Conservation (phyloP, 768 basidiomycete genomes). For the Filobasidium floriforme region DNA sequence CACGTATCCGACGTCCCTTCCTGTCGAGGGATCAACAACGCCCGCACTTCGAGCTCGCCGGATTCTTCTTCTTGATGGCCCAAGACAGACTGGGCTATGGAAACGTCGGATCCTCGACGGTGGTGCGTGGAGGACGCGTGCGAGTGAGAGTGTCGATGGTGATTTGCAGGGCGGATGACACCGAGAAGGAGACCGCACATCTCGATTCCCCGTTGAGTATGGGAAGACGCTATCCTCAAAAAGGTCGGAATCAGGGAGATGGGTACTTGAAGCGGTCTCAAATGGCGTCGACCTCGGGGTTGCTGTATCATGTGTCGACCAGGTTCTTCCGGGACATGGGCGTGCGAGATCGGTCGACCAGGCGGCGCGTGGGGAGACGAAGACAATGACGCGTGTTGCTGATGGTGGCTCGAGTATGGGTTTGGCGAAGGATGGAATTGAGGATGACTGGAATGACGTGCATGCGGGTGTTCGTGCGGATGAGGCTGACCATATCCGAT, state of each 20-base stretch:
- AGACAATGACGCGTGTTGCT: background rate
- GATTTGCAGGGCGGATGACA: background rate
- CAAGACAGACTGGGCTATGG: constrained; percentile 35
- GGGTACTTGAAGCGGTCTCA: constrained; percentile 64
- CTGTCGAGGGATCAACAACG: constrained; percentile 79
- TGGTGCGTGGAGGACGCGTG: background rate
- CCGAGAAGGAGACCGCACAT: constrained; percentile 81
- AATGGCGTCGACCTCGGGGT: constrained; percentile 27
- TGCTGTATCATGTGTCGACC: background rate
- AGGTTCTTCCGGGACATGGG: constrained; percentile 1
- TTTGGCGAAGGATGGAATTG: background rate
- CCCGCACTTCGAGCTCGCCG: constrained; percentile 64
- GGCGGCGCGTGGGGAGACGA: no score
- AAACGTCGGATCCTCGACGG: background rate
- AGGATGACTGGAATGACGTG: no score
- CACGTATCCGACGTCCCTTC: constrained; percentile 85
- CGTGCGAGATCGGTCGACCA: background rate
- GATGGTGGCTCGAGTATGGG: background rate
- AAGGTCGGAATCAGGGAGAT: constrained; percentile 67
- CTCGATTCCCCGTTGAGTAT: constrained; percentile 70
- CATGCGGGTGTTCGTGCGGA: no score
- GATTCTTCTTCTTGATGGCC: constrained; percentile 24
- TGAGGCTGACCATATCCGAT: no score
- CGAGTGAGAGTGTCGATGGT: background rate
- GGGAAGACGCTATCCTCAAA: constrained; percentile 65